phyloP scores from a whole-genome alignment of 2,329 filamentous ascomycete species.

The Ascochyta koolunga region DNA sequence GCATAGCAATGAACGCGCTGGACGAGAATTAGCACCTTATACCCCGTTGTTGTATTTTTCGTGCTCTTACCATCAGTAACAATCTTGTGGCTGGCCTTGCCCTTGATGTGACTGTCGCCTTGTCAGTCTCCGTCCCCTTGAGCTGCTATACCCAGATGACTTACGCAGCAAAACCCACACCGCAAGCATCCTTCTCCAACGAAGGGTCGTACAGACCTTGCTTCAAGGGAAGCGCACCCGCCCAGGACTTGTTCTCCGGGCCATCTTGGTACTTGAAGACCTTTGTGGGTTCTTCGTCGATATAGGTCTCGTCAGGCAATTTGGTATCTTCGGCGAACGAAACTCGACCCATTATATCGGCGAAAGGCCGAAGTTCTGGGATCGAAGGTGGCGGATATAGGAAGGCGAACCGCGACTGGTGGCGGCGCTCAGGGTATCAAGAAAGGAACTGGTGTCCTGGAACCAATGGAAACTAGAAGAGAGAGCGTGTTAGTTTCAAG shows the following conservation, averaged over 20 bases:
- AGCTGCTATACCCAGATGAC: slow-evolving; percentile 42
- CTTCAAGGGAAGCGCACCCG: slow-evolving; percentile 92
- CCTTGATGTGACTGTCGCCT: slow-evolving; percentile 84
- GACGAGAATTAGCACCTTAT: slow-evolving; percentile 37
- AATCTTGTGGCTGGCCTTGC: slow-evolving; percentile 96
- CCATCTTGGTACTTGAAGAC: slow-evolving; percentile 83
- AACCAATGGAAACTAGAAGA: slow-evolving; percentile 20
- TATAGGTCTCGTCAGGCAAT: slow-evolving; percentile 51
- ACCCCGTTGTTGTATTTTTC: not conserved
- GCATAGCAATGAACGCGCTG: slow-evolving; percentile 91
- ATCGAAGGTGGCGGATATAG: slow-evolving; percentile 30
- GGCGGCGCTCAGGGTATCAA: slow-evolving; percentile 33
- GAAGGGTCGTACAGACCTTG: slow-evolving; percentile 97
- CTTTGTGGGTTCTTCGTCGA: slow-evolving; percentile 65
- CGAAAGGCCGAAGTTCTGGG: slow-evolving; percentile 53
- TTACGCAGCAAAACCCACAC: slow-evolving; percentile 98
- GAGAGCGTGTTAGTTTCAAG: slow-evolving; percentile 19
- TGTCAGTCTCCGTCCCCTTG: slow-evolving; percentile 31
- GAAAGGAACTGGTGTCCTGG: slow-evolving; percentile 34
- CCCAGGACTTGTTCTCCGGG: slow-evolving; percentile 88
- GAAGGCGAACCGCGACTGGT: slow-evolving; percentile 26
- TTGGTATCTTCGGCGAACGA: slow-evolving; percentile 59
- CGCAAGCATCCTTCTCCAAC: slow-evolving; percentile 98
- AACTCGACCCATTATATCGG: slow-evolving; percentile 62
- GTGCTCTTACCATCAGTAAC: slow-evolving; percentile 87